Evolutionary conservation across 2,329 filamentous ascomycete genomes (phyloP), one percentile per base, ranked within the genome.

Genomic region (Elsinoe australis): DNA sequence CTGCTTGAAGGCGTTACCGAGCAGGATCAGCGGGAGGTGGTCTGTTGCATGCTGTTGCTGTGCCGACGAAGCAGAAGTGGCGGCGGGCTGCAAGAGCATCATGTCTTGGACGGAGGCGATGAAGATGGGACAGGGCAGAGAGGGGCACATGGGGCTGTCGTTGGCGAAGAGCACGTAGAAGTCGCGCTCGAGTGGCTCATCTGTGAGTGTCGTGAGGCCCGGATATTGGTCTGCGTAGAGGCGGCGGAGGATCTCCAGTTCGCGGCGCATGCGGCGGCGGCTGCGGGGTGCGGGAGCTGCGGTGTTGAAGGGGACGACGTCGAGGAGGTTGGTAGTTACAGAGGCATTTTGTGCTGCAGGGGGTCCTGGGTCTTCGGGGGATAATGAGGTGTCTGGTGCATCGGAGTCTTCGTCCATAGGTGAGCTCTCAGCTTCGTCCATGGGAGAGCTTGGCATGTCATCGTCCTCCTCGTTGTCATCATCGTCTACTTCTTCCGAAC

Each of bases 81-180:
- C 45, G 19, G 57, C 53, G 14, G 63, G 64, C 54, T 72, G 69
- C 6, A 69, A 53, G 19, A 73, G 63, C 54, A 67, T 69, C 4
- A 72, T 57, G 49, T 69, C 69, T 21, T 63, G 58, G 41, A 67
- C 67, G 0, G 68, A 67, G 29, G 60, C 51, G 52, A 61, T 59
- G 3, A 72, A 55, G 34, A 72, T 66, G 1, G 71, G 58, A 51
- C 64, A 67, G 9, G 69, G 59, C 4, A 61, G 55, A 15, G 58
- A 53, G 10, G 54, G 54, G 49, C 60, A 63, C 8, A 63, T 45
- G 24, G 38, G 24, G 36, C 50, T 49, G n/a, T 47, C 49, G n/a
- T 53, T 42, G 21, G 50, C 46, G 54, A 61, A 61, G 18, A 55
- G 52, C n/a, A 47, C 17, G 44, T 47, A 26, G 44, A 34, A 35